Percentiles rank a stretch among this genome's conserved stretches.
These are phyloP conservation scores for Starmerella tilneyi DNA, from an alignment of 805 yeast genomes.

Conservation along the genomic window DNA sequence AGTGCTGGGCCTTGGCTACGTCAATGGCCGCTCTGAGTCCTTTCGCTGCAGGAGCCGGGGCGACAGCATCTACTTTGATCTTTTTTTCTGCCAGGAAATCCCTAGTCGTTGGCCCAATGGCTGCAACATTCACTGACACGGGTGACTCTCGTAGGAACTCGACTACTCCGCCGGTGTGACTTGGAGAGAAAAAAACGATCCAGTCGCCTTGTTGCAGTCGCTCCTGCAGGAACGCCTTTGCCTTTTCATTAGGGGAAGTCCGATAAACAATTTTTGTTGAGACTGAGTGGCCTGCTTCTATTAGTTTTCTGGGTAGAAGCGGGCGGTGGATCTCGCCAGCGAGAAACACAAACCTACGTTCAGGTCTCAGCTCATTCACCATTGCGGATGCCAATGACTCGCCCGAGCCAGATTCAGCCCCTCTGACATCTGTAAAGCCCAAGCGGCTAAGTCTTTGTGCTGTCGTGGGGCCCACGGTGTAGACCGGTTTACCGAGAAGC, in stretches of 20 bases:
- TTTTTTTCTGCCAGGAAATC: slow-evolving; percentile 48
- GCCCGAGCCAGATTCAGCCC: slow-evolving; percentile 79
- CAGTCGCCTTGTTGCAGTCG: slow-evolving; percentile 36
- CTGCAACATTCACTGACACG: slow-evolving; percentile 44
- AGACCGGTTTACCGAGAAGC: slow-evolving; percentile 38
- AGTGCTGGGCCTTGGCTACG: too few species aligned
- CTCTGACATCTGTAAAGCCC: slow-evolving; percentile 61
- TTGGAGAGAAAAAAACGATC: slow-evolving; percentile 86
- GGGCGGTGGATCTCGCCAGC: slow-evolving; percentile 83
- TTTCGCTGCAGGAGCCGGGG: slow-evolving; percentile 61
- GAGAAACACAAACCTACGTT: slow-evolving; percentile 43
- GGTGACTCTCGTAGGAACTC: slow-evolving; percentile 33
- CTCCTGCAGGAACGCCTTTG: slow-evolving; percentile 31
- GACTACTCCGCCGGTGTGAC: slow-evolving; percentile 63
- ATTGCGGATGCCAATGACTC: slow-evolving; percentile 55
- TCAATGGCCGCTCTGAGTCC: slow-evolving; percentile 40
- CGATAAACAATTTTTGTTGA: slow-evolving; percentile 58
- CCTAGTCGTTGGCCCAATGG: slow-evolving; percentile 85
- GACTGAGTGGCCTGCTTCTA: slow-evolving; percentile 36
- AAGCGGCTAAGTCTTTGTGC: slow-evolving; percentile 42
- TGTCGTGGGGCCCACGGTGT: slow-evolving; percentile 91
- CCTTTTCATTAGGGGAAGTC: slow-evolving; percentile 46
- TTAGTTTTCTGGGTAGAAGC: slow-evolving; percentile 57
- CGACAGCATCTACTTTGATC: slow-evolving; percentile 50
- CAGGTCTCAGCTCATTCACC: slow-evolving; percentile 26